Evolutionary conservation across 2,329 filamentous ascomycete genomes (phyloP), one percentile per base, ranked within the genome.

Genomic region (Aspergillus sojae): DNA sequence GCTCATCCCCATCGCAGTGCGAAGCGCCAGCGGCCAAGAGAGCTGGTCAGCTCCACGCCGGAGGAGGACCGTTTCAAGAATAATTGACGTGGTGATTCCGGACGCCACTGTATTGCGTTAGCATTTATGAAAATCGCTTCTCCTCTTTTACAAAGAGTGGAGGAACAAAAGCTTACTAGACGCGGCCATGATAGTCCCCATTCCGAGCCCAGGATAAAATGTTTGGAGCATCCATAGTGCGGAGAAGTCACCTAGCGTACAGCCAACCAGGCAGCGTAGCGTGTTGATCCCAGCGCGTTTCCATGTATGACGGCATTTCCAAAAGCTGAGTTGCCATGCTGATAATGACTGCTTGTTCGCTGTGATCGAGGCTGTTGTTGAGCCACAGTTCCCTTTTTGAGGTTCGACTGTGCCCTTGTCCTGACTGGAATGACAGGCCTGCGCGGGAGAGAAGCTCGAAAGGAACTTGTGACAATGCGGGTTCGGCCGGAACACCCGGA

Each of bases 1-100:
- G 62, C 85, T 87, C 85, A 87, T 88, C 0, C 85, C 85, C 26
- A 82, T 80, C 0, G 85, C 85, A 0, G 85, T 87, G 52, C 77
- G 82, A 3, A 77, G 78, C 0, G 85, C 85, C 0, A 68, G 69
- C 0, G 68, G 61, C 84, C 83, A 86, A 0, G 81, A 66, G 0
- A 87, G 72, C 9, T 74, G 70, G 59, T 87, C 85, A 1, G 76
- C 77, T 0, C 85, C 85, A 1, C 78, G 67, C 1, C 79, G 79
- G 1, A 87, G 80, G 3, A 87, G 76, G 0, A 81, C 67, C 0
- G 85, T 86, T 69, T 87, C 85, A 0, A 87, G 77, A 0, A 83
- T 65, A 41, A 87, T 78, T 0, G 85, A 87, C 0, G 84, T 82
- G 1, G 80, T 77, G n/a, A 87, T 77, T 1, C 85, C 85, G 19